Base-by-base conservation (phyloP, 169 alveolate species). In the Eimeria praecox region DNA sequence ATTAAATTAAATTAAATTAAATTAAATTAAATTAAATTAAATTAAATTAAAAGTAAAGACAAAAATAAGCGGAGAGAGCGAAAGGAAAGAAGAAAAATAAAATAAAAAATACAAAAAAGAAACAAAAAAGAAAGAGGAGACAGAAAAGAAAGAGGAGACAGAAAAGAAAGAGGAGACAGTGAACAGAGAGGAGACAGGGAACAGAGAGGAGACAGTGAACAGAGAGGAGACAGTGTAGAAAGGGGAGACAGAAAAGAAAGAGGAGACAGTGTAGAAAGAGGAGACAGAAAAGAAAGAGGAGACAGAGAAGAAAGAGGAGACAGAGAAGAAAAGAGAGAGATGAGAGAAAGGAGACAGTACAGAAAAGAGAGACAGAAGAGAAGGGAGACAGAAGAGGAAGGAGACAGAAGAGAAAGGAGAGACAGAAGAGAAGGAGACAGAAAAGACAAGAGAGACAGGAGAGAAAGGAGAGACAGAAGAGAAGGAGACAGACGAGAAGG, bases 371-470 rank as follows among this genome's bases (percentile, higher is more conserved):
- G 77, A 66, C 56, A 49, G 56, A 49, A 8, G 12, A 49, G 12
- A 49, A 8, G 16, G 20, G 10, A 66, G 56, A 49, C 5, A 12
- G 12, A 49, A 16, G 77, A 66, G 77, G 20, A 8, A 66, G 77
- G 30, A 30, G 16, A 22, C 30, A 30, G 16, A 22, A 27, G 77
- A 66, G 77, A 66, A 22, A 9, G 33, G 18, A 16, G 5, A 64
- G 18, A 64, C 75, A 64, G 18, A 64, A 64, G 75, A 64, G 75
- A n/a, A 64, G 33, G 33, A 64, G 83, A 73, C 83, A n/a, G 42
- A 5, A 66, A 66, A 66, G 77, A 16, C 5, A 8, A 24, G 12
- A 66, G 4, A 16, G 30, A 66, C 10, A 66, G 30, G 16, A 8
- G 12, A 4, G 38, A 30, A 66, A 66, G 40, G 42, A 71, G 40